Conservation (phyloP, 2,329 filamentous ascomycete species). For the Ceratocystis papillata region DNA sequence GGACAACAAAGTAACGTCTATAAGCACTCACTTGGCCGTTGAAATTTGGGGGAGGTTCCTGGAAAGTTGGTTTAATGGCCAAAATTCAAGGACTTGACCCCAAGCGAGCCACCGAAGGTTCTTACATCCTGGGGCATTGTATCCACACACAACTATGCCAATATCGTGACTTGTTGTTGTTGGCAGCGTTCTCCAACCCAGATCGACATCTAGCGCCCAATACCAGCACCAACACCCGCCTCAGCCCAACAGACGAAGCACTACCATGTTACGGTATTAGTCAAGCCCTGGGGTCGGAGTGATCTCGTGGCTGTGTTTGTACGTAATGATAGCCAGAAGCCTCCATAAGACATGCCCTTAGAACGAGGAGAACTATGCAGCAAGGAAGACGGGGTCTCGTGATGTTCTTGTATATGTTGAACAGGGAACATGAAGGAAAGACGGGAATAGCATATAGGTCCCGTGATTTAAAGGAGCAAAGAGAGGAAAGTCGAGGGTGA, state of each 20-base stretch:
- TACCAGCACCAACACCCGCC: neutral
- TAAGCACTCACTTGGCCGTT: neutral
- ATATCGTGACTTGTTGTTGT: neutral
- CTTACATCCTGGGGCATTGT: neutral
- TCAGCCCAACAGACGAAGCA: neutral
- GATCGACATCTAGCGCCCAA: neutral
- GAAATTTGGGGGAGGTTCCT: neutral
- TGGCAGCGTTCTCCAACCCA: neutral
- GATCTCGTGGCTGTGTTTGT: slow-evolving; percentile 2
- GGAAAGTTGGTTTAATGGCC: neutral
- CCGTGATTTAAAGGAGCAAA: neutral
- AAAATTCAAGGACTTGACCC: neutral
- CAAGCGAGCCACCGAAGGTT: neutral
- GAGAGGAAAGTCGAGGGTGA: neutral
- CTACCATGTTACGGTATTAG: neutral
- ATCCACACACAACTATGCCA: neutral
- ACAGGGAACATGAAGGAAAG: neutral
- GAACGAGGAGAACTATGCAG: neutral
- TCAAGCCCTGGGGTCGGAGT: neutral
- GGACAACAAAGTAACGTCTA: neutral
- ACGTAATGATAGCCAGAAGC: neutral
- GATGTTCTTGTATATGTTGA: neutral
- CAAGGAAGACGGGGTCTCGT: slow-evolving; percentile 4
- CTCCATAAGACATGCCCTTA: neutral
- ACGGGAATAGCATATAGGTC: neutral